Percentiles rank a stretch among this genome's conserved stretches.
Conservation (phyloP, 352 stramenopile genomes). For the Pythium inflatum region DNA sequence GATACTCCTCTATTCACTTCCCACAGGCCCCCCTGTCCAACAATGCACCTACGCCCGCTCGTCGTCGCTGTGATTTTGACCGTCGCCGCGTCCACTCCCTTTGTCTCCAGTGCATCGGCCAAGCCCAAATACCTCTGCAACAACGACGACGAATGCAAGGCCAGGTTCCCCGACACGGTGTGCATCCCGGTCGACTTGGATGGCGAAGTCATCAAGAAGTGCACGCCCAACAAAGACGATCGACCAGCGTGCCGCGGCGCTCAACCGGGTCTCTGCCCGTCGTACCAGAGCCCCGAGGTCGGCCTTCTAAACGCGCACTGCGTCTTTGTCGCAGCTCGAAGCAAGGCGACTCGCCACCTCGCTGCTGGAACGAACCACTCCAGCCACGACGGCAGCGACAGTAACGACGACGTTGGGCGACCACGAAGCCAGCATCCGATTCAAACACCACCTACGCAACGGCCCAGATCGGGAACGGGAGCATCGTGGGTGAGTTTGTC, state of each 20-base stretch:
- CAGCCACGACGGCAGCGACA: not conserved
- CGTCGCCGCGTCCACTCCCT: not conserved
- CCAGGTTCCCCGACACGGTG: conserved; percentile 62
- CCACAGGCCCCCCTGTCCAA: too few species aligned
- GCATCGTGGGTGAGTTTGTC: conserved; percentile 52
- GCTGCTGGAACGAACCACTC: too few species aligned
- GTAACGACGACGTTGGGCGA: not conserved
- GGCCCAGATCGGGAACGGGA: conserved; percentile 55
- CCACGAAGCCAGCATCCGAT: not conserved
- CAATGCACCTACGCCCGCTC: not conserved
- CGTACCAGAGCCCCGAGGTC: conserved; percentile 65
- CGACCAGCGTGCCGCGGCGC: conserved; percentile 69
- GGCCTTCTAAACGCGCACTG: conserved; percentile 80
- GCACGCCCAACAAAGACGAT: conserved; percentile 74
- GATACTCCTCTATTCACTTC: too few species aligned
- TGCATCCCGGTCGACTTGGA: conserved; percentile 78
- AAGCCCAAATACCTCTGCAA: conserved; percentile 51
- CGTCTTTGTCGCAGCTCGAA: conserved; percentile 73
- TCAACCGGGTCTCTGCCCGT: conserved; percentile 68
- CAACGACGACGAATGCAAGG: conserved; percentile 67
- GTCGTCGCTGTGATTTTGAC: not conserved
- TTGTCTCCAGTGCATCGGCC: not conserved
- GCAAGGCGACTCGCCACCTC: too few species aligned
- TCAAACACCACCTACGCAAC: not conserved
- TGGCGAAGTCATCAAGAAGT: conserved; percentile 64